A percentile compares a stretch with the other conserved stretches of the same genome.
These are phyloP conservation scores for Leishmania gerbilli DNA, from an alignment of 208 protist species.

Conservation along the genomic window DNA sequence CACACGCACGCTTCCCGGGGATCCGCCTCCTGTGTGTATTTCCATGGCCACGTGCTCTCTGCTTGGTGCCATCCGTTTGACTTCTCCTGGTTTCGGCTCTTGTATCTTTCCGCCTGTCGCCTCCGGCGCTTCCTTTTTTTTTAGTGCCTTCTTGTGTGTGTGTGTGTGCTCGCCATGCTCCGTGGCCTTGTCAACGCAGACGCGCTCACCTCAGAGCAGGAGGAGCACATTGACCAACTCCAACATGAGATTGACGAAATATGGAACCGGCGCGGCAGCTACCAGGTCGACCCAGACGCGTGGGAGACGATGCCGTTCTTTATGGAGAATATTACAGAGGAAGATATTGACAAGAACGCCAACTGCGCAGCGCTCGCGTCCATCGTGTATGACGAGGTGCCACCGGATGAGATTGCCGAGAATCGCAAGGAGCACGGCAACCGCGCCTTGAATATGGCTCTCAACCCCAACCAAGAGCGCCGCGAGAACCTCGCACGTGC, in stretches of 20 bases:
- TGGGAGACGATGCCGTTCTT: conserved; percentile 91
- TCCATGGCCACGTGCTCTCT: background rate
- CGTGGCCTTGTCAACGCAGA: conserved; percentile 45
- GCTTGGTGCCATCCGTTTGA: background rate
- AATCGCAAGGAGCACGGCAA: conserved; percentile 90
- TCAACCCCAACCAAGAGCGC: conserved; percentile 78
- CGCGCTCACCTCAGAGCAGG: conserved; percentile 58
- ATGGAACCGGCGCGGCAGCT: conserved; percentile 83
- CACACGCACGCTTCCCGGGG: background rate
- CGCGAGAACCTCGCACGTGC: conserved; percentile 80
- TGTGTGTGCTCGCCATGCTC: conserved; percentile 26
- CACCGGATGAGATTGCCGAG: conserved; percentile 81
- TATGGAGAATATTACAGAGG: conserved; percentile 86
- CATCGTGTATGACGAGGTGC: conserved; percentile 88
- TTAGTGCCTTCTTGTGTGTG: background rate
- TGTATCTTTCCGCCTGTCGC: background rate
- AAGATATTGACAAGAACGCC: conserved; percentile 80
- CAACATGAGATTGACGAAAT: conserved; percentile 89
- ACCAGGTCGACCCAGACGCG: conserved; percentile 84
- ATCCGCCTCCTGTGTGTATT: background rate
- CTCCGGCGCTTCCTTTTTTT: background rate
- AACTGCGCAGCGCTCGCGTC: conserved; percentile 76
- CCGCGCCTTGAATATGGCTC: conserved; percentile 65
- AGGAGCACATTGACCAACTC: conserved; percentile 67
- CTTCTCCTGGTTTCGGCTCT: background rate